Evolutionary conservation across 371 early-diverging fungal genomes (phyloP), one percentile per base, ranked within the genome.

Genomic region (Catenaria anguillulae): DNA sequence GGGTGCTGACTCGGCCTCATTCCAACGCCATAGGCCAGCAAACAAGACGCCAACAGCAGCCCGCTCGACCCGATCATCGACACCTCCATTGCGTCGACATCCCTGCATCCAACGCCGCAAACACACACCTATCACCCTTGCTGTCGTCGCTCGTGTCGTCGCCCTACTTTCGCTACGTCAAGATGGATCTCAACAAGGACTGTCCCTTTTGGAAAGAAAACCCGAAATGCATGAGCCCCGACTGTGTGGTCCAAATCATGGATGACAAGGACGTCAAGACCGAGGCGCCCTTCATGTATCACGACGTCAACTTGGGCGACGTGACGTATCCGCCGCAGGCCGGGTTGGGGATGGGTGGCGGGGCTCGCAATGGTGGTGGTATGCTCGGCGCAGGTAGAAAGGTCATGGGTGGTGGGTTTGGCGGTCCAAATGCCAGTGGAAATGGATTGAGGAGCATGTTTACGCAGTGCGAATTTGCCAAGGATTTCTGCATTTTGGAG

Each of bases 201-300:
- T 97, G 97, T 68, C 87, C 86, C 12, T 93, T 93, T 70, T 97
- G 96, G 96, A 70, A 75, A 31, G 87, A 86, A 34, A 83, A 88
- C 60, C 82, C 81, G 15, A 72, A 86, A 45, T 97, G 97, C 69
- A 77, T 86, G 68, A 81, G 88, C 68, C 71, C 79, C 46, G 91
- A 90, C 67, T 97, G 97, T 69, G 79, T 87, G 2, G 97, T 94
- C 17, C 79, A 84, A 58, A 85, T 85, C 2, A 74, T 80, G 29
- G 90, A 92, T 62, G 86, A 87, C 42, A 43, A 33, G 6, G 13
- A 26, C 2, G 31, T 33, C 23, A 33, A 3, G 42, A 0, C 46
- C 23, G 46, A 45, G 31, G 37, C 29, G 33, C 15, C 13, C 29
- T 4, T 58, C 10, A 29, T 31, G 56, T 56, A 62, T 33, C 26